Evolutionary conservation across 2,329 filamentous ascomycete species (phyloP), one percentile per base, ranked within the genome.

Genomic region (Ciborinia camelliae): DNA sequence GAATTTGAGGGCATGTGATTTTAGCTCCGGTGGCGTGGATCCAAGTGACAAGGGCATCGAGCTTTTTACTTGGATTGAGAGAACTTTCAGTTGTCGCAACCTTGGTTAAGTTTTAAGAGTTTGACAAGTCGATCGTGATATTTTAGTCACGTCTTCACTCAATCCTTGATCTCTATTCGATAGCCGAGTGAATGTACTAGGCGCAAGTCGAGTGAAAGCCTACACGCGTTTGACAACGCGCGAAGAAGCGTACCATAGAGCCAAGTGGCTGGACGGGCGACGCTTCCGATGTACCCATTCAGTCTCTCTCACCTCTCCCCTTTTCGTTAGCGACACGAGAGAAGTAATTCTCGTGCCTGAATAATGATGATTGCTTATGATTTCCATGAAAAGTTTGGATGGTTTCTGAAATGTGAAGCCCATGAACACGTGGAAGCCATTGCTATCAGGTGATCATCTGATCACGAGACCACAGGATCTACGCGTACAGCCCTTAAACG

Each of bases 1-100:
- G 30, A 35, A 58, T 47, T 58, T 26, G 14, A 59, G 28, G n/a
- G 14, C 55, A 37, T 37, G 55, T 59, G 55, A 47, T 18, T 47
- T 35, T 37, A 7, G 41, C n/a, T 45, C 28, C 26, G 15, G 5
- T 35, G 50, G 50, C 10, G 30, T 52, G 50, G 20, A n/a, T 59
- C 41, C 15, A 32, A 35, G 50, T 23, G 26, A 35, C 30, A 37
- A 35, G 28, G 30, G 30, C 2, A 23, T 35, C 50, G 26, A 48
- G 45, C 23, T 26, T 12, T 12, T 52, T 32, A 18, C 50, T 35
- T n/a, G 50, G 28, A 52, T 52, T 30, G 4, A 18, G 18, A 48
- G 15, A 26, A 26, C 18, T 43, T 15, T 8, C 18, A 37, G n/a
- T 3, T 20, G 14, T 54, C 35, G 15, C 8, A 26, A 54, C 20